phyloP scores from a whole-genome alignment of 805 yeast genomes.

The Myxozyma udenii region DNA sequence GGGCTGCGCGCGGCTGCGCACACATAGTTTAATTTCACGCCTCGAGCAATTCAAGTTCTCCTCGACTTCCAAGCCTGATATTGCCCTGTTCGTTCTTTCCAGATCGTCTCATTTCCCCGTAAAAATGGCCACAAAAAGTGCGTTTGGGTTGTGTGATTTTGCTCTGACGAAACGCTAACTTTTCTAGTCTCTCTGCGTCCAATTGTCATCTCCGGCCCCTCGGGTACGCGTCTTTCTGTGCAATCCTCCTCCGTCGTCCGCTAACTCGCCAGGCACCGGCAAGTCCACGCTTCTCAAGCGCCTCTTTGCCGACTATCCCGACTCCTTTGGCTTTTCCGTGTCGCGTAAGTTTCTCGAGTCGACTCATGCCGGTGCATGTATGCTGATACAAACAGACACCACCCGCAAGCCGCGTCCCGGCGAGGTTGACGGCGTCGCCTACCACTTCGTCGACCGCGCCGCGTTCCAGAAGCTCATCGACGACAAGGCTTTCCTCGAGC shows the following conservation, averaged over 20 bases:
- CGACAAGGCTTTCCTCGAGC: constrained; percentile 79
- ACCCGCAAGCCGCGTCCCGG: constrained; percentile 91
- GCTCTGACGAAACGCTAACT: too few relatives aligned
- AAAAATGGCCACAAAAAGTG: too few relatives aligned
- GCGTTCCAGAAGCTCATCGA: constrained; percentile 74
- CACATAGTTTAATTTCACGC: background rate
- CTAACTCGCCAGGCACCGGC: constrained; percentile 57
- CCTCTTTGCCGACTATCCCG: constrained; percentile 86
- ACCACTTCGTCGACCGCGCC: constrained; percentile 79
- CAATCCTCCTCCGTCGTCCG: background rate
- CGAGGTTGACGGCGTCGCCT: constrained; percentile 83
- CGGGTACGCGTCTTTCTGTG: constrained; percentile 46
- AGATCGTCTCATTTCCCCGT: too few relatives aligned
- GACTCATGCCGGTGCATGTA: background rate
- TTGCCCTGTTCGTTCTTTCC: background rate
- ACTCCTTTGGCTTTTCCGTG: constrained; percentile 86
- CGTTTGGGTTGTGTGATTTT: too few relatives aligned
- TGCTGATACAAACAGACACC: constrained; percentile 49
- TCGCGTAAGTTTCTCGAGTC: constrained; percentile 48
- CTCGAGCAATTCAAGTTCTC: background rate
- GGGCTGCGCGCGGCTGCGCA: constrained; percentile 3
- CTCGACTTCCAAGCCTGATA: background rate
- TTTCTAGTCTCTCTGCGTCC: constrained; percentile 44
- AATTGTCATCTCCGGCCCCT: constrained; percentile 94
- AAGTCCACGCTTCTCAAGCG: constrained; percentile 90